These are phyloP conservation scores for Lomentospora prolificans DNA, from an alignment of 2,329 filamentous ascomycete species.

Conservation along the genomic window DNA sequence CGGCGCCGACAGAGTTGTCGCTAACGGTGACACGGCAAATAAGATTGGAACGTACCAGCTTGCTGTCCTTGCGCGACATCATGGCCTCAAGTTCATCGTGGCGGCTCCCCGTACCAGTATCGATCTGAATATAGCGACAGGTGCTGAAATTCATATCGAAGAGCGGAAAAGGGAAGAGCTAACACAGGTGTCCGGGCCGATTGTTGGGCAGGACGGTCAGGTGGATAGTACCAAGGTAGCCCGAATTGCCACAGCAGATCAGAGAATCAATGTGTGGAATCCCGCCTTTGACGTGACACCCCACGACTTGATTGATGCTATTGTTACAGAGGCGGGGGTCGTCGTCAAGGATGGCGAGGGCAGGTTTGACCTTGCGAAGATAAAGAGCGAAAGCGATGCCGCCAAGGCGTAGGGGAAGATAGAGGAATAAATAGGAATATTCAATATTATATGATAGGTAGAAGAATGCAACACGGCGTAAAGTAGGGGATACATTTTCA, in stretches of 20 bases:
- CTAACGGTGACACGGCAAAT: conserved; percentile 96
- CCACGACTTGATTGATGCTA: conserved; percentile 76
- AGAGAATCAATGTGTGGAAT: conserved; percentile 84
- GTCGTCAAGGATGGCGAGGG: conserved; percentile 67
- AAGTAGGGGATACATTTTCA: not conserved
- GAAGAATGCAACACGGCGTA: not conserved
- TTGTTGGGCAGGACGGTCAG: conserved; percentile 51
- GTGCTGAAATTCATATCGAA: conserved; percentile 79
- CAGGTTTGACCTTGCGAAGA: conserved; percentile 41
- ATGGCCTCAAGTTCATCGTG: conserved; percentile 89
- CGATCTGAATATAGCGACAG: conserved; percentile 69
- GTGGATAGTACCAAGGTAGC: conserved; percentile 55
- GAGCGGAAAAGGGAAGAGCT: conserved; percentile 75
- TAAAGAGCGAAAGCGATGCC: conserved; percentile 7
- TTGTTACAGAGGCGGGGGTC: conserved; percentile 86
- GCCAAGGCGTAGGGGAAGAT: conserved; percentile 2
- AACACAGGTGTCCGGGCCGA: conserved; percentile 71
- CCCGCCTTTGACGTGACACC: conserved; percentile 95
- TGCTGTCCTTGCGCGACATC: conserved; percentile 78
- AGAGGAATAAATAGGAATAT: not conserved
- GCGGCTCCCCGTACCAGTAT: conserved; percentile 93
- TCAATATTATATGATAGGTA: not conserved
- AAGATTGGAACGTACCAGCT: conserved; percentile 95
- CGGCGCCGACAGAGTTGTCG: conserved; percentile 87
- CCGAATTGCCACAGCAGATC: conserved; percentile 69